Conservation (phyloP, 352 stramenopile genomes). For the Pythium dissimile region DNA sequence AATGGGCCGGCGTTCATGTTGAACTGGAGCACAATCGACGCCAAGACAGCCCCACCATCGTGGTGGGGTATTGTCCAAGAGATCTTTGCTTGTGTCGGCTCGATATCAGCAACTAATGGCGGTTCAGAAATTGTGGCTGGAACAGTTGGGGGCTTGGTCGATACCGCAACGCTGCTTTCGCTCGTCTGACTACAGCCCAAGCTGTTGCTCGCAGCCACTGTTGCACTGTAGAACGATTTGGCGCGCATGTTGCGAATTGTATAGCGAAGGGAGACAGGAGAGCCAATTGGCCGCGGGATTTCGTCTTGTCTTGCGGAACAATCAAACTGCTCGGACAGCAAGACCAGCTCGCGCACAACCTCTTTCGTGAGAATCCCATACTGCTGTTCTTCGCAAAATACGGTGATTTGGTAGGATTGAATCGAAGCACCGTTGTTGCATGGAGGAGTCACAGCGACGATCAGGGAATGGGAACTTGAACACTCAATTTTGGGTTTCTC, state of each 20-base stretch:
- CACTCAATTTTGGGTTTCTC: constrained; percentile 22
- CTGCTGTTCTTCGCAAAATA: constrained; percentile 54
- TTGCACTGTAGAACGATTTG: constrained; percentile 43
- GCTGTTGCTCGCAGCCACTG: constrained; percentile 41
- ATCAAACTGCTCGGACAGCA: constrained; percentile 24
- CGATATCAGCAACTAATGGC: constrained; percentile 31
- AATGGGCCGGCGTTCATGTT: constrained; percentile 27
- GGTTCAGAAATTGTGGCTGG: constrained; percentile 31
- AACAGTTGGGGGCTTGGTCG: constrained; percentile 35
- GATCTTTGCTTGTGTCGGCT: constrained; percentile 42
- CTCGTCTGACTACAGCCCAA: constrained; percentile 43
- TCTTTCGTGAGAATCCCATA: constrained; percentile 49
- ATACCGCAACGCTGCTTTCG: constrained; percentile 27
- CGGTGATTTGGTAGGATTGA: constrained; percentile 34
- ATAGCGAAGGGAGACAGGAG: constrained; percentile 12
- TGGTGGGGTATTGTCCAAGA: constrained; percentile 37
- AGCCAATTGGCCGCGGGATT: not conserved
- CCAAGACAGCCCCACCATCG: constrained; percentile 49
- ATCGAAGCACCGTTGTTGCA: constrained; percentile 55
- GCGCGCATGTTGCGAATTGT: constrained; percentile 35
- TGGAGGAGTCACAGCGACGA: constrained; percentile 33
- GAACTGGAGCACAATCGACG: constrained; percentile 54
- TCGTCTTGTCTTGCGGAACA: not conserved
- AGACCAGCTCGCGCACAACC: constrained; percentile 34
- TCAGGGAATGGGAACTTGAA: constrained; percentile 37